Evolutionary conservation across 495 filamentous ascomycete genomes (phyloP).

Genomic region (Pyrenula aspistea): DNA sequence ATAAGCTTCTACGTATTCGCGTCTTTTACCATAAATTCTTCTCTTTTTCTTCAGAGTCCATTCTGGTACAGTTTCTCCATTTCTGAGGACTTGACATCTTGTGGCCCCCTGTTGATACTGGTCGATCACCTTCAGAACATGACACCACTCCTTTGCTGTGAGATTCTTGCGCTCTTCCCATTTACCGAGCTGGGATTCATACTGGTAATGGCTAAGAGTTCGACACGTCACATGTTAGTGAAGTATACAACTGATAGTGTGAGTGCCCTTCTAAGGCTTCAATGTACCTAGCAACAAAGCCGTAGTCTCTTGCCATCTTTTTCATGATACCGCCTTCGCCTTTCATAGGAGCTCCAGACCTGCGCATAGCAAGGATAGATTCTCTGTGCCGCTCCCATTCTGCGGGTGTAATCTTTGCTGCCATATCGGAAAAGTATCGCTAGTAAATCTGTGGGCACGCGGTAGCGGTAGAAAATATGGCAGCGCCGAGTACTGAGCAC

Average conservation of each 20-base stretch:
- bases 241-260: neutral
- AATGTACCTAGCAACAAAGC: neutral
- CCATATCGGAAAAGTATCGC: too few species aligned
- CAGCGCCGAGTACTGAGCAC: too few species aligned
- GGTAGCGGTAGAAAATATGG: too few species aligned
- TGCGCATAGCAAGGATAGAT: neutral
- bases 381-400: neutral
- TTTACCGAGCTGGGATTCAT: neutral
- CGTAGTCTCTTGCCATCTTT: neutral
- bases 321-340: neutral
- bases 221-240: neutral
- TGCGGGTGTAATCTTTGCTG: neutral
- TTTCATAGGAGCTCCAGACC: neutral
- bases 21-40: neutral
- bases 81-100: neutral
- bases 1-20: neutral
- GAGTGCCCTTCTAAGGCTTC: too few species aligned
- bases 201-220: neutral
- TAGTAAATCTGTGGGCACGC: too few species aligned
- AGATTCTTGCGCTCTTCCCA: neutral
- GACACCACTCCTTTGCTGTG: neutral
- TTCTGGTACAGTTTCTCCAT: neutral
- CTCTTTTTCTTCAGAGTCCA: neutral
- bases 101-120: neutral
- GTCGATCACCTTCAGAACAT: neutral